These are phyloP conservation scores for Yamadazyma olivae DNA, from an alignment of 805 yeast genomes.

Conservation along the genomic window DNA sequence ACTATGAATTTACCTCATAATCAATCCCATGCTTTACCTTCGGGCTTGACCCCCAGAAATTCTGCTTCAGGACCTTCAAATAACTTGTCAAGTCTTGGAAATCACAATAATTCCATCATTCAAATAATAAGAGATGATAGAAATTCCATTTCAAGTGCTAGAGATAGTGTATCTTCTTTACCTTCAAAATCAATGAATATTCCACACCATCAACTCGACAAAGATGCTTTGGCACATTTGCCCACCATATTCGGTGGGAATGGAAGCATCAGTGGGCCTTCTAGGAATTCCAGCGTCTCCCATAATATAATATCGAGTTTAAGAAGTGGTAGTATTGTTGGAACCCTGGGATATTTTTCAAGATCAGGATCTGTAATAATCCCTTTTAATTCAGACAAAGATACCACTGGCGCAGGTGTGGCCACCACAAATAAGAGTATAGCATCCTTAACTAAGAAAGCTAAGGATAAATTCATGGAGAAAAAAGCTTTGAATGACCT, in stretches of 20 bases:
- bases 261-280: conserved; percentile 40
- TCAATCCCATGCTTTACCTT: conserved; percentile 27
- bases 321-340: conserved; percentile 38
- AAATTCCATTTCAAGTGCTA: conserved; percentile 26
- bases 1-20: conserved; percentile 45
- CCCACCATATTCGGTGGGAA: conserved; percentile 41
- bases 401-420: conserved; percentile 5
- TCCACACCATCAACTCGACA: conserved; percentile 43
- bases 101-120: conserved; percentile 38
- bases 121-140: conserved; percentile 41
- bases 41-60: conserved; percentile 27
- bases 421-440: conserved; percentile 5
- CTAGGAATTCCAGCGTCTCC: conserved; percentile 34
- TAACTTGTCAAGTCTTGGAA: conserved; percentile 2
- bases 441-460: conserved; percentile 6
- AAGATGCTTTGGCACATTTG: conserved; percentile 38
- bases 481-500: conserved; percentile 6
- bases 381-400: conserved; percentile 23
- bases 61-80: conserved; percentile 20
- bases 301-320: conserved; percentile 36
- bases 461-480: conserved; percentile 6
- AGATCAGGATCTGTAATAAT: conserved; percentile 38
- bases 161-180: conserved; percentile 40
- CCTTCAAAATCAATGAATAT: conserved; percentile 46
- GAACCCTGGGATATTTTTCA: conserved; percentile 29